Evolutionary conservation across 1,139 yeast species (phyloP), one percentile per base, ranked within the genome.

Genomic region (Geotrichum europaeum): DNA sequence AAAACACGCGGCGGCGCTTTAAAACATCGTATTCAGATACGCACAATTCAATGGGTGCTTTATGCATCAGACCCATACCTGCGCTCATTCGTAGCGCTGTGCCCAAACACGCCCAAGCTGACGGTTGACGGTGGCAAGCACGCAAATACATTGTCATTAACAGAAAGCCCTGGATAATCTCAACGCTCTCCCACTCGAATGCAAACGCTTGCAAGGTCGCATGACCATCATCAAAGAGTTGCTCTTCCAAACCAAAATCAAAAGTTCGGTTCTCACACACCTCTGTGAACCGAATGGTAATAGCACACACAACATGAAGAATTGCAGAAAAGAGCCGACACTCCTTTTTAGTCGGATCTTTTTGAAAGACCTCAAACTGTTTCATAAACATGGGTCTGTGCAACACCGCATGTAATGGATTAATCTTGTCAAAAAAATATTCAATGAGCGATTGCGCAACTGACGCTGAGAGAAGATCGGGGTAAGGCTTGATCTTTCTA

Each of bases 141-240:
- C 90, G 73, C 53, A 85, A 71, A 67, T 84, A 85, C 20, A 84
- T 67, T 0, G 85, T 72, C 36, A 83, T 77, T 32, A 85, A 70
- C 20, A 84, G 70, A 87, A 88, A 84, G 51, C 84, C 78, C 68
- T 85, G 90, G 43, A 84, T 79, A 64, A 85, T 76, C 68, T 85
- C 90, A 62, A 82, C 79, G 20, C 85, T 79, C 68, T 84, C 87
- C 88, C 89, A 85, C 69, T 85, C 87, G 69, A 84, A 84, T 53
- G 84, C 76, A 55, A 85, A 73, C 22, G 78, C 77, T 24, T 77
- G 74, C 7, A 84, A 73, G 13, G 84, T 79, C 25, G 74, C 70
- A 69, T 81, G 74, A 4, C 82, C 79, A 62, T 80, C 80, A 63
- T 79, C 80, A 71, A 85, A 85, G 51, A 84, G 71, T 45, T 68